These are phyloP conservation scores for Schizonepeta tenuifolia DNA, from an alignment of 257 asterid species.

Conservation along the genomic window DNA sequence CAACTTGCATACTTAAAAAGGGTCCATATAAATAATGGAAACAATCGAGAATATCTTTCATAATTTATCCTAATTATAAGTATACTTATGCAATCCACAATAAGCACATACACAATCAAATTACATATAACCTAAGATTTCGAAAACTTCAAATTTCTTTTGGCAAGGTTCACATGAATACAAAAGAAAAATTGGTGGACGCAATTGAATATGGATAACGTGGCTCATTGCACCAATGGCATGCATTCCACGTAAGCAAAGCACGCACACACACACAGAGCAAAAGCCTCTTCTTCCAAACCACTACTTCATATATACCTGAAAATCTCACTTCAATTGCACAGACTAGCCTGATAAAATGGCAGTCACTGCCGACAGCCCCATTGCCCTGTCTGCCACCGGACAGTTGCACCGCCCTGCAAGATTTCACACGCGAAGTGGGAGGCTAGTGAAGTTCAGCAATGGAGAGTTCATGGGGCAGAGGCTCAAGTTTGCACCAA, in stretches of 20 bases:
- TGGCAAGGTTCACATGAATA: constrained; percentile 51
- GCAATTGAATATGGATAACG: constrained; percentile 66
- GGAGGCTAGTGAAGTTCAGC: constrained; percentile 52
- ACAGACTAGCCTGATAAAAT: constrained; percentile 35
- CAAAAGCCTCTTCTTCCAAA: not conserved
- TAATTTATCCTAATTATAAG: not conserved
- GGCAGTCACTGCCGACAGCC: constrained; percentile 60
- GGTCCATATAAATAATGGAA: not conserved
- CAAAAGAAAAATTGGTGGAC: constrained; percentile 69
- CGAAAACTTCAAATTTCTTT: not conserved
- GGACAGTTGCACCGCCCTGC: constrained; percentile 45
- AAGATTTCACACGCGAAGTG: constrained; percentile 42
- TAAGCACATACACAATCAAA: not conserved
- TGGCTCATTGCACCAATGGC: constrained; percentile 50
- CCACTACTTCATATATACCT: constrained; percentile 30
- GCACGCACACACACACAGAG: not conserved
- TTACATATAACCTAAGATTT: not conserved
- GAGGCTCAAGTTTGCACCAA: constrained; percentile 51
- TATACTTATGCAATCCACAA: not conserved
- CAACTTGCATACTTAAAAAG: too few relatives aligned
- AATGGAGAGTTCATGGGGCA: constrained; percentile 82
- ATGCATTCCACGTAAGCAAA: constrained; percentile 60
- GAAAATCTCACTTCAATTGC: constrained; percentile 27
- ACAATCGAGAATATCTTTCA: not conserved
- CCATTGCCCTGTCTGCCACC: constrained; percentile 56